These are phyloP conservation scores for Arxiozyma slooffiae DNA, from an alignment of 1,139 yeast species.

Conservation along the genomic window DNA sequence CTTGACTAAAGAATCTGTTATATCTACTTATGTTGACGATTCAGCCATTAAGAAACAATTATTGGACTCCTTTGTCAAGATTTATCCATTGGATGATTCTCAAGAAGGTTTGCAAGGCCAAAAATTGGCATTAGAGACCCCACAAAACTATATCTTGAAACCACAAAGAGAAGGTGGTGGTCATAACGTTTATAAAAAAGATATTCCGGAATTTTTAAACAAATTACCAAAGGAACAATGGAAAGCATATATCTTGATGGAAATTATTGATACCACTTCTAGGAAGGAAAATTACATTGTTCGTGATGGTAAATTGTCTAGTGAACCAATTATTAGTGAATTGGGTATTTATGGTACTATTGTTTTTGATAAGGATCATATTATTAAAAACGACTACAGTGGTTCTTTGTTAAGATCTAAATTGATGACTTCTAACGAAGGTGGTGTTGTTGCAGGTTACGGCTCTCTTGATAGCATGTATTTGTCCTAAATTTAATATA, in stretches of 20 bases:
- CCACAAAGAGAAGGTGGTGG: slow-evolving; percentile 98
- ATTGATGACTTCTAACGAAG: slow-evolving; percentile 79
- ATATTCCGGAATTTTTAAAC: slow-evolving; percentile 65
- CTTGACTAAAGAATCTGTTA: slow-evolving; percentile 45
- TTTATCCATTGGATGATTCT: slow-evolving; percentile 74
- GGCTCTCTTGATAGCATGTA: slow-evolving; percentile 83
- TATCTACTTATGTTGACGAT: slow-evolving; percentile 39
- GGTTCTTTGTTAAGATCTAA: slow-evolving; percentile 88
- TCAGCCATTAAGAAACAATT: slow-evolving; percentile 31
- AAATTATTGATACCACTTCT: slow-evolving; percentile 66
- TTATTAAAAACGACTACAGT: slow-evolving; percentile 53
- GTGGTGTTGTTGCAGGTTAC: slow-evolving; percentile 98
- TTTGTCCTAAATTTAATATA: slow-evolving; percentile 5
- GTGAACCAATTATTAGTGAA: slow-evolving; percentile 74
- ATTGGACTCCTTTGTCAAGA: slow-evolving; percentile 64
- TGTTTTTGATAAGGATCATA: slow-evolving; percentile 56
- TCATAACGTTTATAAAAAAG: slow-evolving; percentile 76
- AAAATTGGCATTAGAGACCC: slow-evolving; percentile 54
- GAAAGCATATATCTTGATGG: slow-evolving; percentile 92
- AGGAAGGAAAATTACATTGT: slow-evolving; percentile 56
- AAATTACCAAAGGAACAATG: slow-evolving; percentile 60
- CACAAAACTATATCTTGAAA: slow-evolving; percentile 70
- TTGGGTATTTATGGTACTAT: slow-evolving; percentile 83
- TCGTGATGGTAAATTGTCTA: slow-evolving; percentile 50
- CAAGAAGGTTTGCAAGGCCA: slow-evolving; percentile 56